Evolutionary conservation across 2,329 filamentous ascomycete species (phyloP), one percentile per base, ranked within the genome.

Genomic region (Mycosphaerella sp.): DNA sequence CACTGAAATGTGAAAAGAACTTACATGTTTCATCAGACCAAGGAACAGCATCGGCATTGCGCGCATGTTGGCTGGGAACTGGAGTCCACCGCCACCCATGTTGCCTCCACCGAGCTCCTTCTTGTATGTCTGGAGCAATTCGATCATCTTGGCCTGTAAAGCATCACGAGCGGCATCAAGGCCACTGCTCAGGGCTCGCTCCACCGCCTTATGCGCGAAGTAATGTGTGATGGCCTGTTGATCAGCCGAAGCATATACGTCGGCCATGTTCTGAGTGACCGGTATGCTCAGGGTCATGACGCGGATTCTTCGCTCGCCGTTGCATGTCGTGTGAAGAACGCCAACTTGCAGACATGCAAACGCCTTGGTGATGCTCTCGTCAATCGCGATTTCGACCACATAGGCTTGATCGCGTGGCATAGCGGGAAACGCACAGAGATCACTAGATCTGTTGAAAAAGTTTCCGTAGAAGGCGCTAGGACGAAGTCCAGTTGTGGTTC

Each of bases 391-490:
- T 72, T 98, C 93, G 17, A 98, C 92, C 42, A 97, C 93, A 69
- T 97, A 97, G 59, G 88, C 90, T 72, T 98, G 93, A 67, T 98
- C 93, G 68, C 93, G 86, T 32, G 93, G 93, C 78, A 98, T 97
- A 0, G 93, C 91, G 1, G 93, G 93, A 79, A 98, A 98, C 10
- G 93, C 93, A 70, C 93, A 97, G 32, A 98, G 82, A 74, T 98
- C 93, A 12, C 91, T 96, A 69, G 89, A 95, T 64, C 93, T 83
- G 77, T 97, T 98, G 80, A 98, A 98, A 74, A 98, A 98, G 76
- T 98, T 98, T 63, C 93, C 93, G 72, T 97, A 98, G 74, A 98
- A 98, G 1, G 92, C 91, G 75, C 85, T 95, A 87, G 97, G 97
- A 51, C 93, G 84, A 55, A 98, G 76, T 49, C 93, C 93, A 23